A percentile compares a stretch with the other conserved stretches of the same genome.
These are phyloP conservation scores for Lithocarpus polystachyus DNA, from an alignment of 306 rosid species.

Conservation along the genomic window DNA sequence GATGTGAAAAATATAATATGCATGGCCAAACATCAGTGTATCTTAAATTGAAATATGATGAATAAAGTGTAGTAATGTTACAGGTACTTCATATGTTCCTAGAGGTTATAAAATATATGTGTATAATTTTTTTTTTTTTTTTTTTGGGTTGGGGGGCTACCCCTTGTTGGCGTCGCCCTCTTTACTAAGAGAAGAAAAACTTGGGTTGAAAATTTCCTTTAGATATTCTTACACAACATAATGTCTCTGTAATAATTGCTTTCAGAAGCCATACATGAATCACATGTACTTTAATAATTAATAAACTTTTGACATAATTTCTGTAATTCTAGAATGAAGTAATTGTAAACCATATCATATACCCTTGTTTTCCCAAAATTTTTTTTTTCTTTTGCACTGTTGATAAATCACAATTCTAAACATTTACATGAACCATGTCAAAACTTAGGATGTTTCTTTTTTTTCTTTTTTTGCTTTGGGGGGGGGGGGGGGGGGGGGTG, in stretches of 20 bases:
- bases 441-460: neutral
- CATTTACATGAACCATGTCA: neutral
- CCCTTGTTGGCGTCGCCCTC: no score
- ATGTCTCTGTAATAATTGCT: neutral
- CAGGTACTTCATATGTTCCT: no score
- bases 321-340: neutral
- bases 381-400: neutral
- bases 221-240: neutral
- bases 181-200: neutral
- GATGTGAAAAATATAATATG: neutral
- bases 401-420: neutral
- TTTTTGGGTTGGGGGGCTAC: no score
- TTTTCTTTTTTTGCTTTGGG: no score
- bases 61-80: no score
- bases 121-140: no score
- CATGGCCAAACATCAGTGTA: no score
- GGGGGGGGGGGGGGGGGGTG: no score
- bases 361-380: neutral
- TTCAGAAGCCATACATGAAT: neutral
- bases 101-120: no score
- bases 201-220: neutral
- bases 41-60: no score
- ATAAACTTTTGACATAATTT: neutral
- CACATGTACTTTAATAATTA: neutral
- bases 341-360: neutral